phyloP scores from a whole-genome alignment of 805 yeast species.

The Candida fluviatilis region DNA sequence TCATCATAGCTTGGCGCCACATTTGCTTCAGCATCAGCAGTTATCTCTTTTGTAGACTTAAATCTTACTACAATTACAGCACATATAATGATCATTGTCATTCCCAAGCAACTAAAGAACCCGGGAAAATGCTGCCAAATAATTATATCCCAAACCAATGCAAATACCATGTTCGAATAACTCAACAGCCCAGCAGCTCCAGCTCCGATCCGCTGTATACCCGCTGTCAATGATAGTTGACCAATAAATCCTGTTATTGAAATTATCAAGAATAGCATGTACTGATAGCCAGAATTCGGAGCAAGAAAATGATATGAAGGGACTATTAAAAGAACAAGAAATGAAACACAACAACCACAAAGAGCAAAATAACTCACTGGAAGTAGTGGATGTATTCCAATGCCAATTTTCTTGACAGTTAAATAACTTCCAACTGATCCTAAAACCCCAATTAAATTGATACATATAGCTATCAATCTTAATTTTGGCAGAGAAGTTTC shows the following conservation, averaged over 20 bases:
- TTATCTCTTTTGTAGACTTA: slow-evolving; percentile 9
- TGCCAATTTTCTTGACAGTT: slow-evolving; percentile 69
- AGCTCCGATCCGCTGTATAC: slow-evolving; percentile 77
- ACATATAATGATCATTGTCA: slow-evolving; percentile 58
- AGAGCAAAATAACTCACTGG: slow-evolving; percentile 75
- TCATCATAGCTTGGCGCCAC: no score
- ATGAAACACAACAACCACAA: slow-evolving; percentile 51
- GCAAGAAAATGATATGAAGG: slow-evolving; percentile 58
- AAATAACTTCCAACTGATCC: slow-evolving; percentile 71
- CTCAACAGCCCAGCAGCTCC: slow-evolving; percentile 70
- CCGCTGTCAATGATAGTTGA: slow-evolving; percentile 77
- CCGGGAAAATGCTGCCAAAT: slow-evolving; percentile 75
- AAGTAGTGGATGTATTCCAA: slow-evolving; percentile 71
- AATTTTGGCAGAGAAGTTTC: slow-evolving; percentile 54
- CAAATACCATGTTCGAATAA: slow-evolving; percentile 75
- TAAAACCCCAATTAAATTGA: slow-evolving; percentile 62
- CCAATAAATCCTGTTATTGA: slow-evolving; percentile 79
- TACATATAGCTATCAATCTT: slow-evolving; percentile 56
- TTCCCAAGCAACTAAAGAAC: slow-evolving; percentile 64
- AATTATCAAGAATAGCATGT: slow-evolving; percentile 56
- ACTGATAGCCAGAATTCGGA: slow-evolving; percentile 59
- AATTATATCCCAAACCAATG: slow-evolving; percentile 69
- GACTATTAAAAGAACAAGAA: slow-evolving; percentile 46
- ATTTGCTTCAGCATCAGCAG: not conserved
- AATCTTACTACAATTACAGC: slow-evolving; percentile 48